These are phyloP conservation scores for Mycena alexandri DNA, from an alignment of 768 basidiomycete genomes.

Conservation along the genomic window DNA sequence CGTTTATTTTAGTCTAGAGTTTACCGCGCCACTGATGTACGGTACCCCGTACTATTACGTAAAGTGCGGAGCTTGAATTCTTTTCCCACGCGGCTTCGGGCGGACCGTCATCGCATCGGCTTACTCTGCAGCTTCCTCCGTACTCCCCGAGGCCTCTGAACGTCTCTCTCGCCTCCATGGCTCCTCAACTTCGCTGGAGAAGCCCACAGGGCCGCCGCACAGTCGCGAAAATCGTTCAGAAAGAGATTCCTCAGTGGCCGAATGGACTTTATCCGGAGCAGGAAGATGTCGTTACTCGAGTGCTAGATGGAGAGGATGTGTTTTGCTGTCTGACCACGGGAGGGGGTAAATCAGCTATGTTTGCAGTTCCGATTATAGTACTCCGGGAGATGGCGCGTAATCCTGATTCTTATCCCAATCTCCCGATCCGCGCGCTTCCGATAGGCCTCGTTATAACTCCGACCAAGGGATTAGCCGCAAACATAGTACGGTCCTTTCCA, in stretches of 20 bases:
- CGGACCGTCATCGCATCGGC: no score
- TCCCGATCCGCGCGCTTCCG: slow-evolving; percentile 33
- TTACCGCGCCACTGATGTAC: no score
- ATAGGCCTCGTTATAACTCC: slow-evolving; percentile 41
- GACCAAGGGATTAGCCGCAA: slow-evolving; percentile 41
- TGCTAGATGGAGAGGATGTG: slow-evolving; percentile 33
- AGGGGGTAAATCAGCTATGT: slow-evolving; percentile 36
- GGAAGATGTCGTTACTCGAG: slow-evolving; percentile 27
- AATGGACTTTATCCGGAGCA: slow-evolving; percentile 35
- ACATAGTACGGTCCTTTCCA: slow-evolving; percentile 32
- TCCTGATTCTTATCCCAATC: slow-evolving; percentile 27
- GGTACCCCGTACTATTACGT: no score
- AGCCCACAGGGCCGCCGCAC: slow-evolving; percentile 31
- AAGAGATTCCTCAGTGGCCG: slow-evolving; percentile 32
- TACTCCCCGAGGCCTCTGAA: no score
- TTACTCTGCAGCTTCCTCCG: no score
- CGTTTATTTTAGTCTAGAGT: no score
- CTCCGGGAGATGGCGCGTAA: slow-evolving; percentile 28
- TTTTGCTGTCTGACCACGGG: slow-evolving; percentile 18
- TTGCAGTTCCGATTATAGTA: slow-evolving; percentile 33
- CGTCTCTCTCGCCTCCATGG: not conserved
- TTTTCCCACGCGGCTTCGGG: no score
- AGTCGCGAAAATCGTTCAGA: slow-evolving; percentile 33
- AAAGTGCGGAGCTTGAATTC: no score
- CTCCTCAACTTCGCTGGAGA: slow-evolving; percentile 24